Evolutionary conservation across 257 asterid genomes (phyloP), one percentile per base, ranked within the genome.

Genomic region (Thymus mandschuricus): DNA sequence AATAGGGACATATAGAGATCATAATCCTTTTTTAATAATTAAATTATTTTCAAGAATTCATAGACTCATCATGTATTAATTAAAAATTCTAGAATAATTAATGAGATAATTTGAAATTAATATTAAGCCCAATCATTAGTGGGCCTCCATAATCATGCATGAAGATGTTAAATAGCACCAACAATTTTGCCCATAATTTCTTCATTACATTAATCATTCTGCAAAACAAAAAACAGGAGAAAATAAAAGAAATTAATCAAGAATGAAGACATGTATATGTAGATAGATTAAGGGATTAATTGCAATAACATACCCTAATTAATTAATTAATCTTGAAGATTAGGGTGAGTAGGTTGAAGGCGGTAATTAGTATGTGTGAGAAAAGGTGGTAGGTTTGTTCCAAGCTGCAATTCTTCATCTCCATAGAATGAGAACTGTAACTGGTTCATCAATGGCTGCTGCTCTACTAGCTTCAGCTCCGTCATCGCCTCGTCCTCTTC

Each of bases 291-390:
- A 48, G 8, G 13, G 21, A 21, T 38, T 1, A 43, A 40, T 3
- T 3, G 2, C 10, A 46, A 38, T 21, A 34, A 43, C 2, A 50
- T 71, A 73, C 78, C 79, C 10, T 12, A 54, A 44, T 8, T 0
- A 68, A 79, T 6, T 46, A 58, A 33, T 7, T 74, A 63, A 13
- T 84, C 82, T 75, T 86, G 96, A 73, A 87, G 92, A 64, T 89
- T 87, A 31, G 96, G 92, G 57, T 89, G 94, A 50, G 84, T 71
- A 0, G 95, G 87, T 56, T 85, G 95, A 54, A 86, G 86, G 52
- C 81, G 89, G 45, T 78, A 82, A 9, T 12, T n/a, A 1, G 86
- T 79, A 72, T 78, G 68, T 27, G 80, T 38, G 55, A 75, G 80
- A 21, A 64, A 55, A 8, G 76, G 74, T 35, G 95, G 74, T 5